A percentile compares a stretch with the other conserved stretches of the same genome.
These are phyloP conservation scores for Blastocrithidia nonstop DNA, from an alignment of 208 protist species.

Conservation along the genomic window DNA sequence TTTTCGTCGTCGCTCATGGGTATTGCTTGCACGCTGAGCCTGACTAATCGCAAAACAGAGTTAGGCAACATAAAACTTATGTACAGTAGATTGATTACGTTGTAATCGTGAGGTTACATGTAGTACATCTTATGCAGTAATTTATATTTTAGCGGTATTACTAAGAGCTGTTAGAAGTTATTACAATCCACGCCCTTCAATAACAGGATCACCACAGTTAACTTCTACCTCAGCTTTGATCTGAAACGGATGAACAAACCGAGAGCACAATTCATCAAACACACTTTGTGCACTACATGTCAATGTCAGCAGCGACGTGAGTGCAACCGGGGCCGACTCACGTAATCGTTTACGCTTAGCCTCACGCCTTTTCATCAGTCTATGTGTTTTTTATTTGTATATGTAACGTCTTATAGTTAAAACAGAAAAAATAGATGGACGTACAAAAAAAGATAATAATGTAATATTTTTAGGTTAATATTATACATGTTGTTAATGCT, in stretches of 20 bases:
- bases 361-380: constrained; percentile 42
- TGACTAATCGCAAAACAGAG: constrained; percentile 75
- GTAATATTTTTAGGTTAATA: too few relatives aligned
- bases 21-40: constrained; percentile 27
- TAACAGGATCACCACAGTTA: constrained; percentile 14
- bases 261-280: too few relatives aligned
- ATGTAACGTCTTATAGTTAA: not conserved
- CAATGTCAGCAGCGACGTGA: constrained; percentile 27
- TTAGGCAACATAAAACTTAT: constrained; percentile 51
- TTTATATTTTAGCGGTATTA: constrained; percentile 22
- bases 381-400: not conserved
- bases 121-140: constrained; percentile 35
- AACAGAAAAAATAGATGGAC: too few relatives aligned
- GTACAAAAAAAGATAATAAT: too few relatives aligned
- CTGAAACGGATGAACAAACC: too few relatives aligned
- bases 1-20: constrained; percentile 50
- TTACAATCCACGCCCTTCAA: constrained; percentile 35
- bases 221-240: too few relatives aligned
- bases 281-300: constrained; percentile 18
- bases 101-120: constrained; percentile 54
- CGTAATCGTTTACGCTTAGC: constrained; percentile 50
- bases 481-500: too few relatives aligned
- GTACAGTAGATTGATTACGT: constrained; percentile 53
- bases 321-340: constrained; percentile 26
- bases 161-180: constrained; percentile 28